phyloP scores from a whole-genome alignment of 441 rosid genomes.

The Gossypium trilobum region DNA sequence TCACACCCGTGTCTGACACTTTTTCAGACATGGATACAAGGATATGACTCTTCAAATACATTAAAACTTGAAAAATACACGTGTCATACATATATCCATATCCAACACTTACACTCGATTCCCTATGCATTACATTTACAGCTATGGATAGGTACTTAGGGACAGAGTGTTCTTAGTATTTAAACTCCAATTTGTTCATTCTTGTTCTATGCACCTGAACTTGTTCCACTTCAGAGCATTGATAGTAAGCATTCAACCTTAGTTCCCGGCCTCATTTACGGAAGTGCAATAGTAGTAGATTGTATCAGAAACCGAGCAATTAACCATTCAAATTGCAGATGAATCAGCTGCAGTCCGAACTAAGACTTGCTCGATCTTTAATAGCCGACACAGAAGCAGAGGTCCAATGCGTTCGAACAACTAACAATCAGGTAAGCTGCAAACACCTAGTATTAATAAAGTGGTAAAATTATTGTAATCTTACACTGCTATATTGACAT shows the following conservation, averaged over 20 bases:
- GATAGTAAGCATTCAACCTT: not conserved
- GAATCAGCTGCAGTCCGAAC: constrained; percentile 89
- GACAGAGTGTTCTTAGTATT: not conserved
- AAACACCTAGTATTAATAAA: not conserved
- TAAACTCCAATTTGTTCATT: not conserved
- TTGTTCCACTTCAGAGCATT: not conserved
- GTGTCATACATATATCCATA: not conserved
- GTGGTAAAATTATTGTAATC: not conserved
- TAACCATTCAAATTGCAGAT: constrained; percentile 37
- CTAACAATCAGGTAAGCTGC: constrained; percentile 64
- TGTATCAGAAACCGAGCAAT: constrained; percentile 11
- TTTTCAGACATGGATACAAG: not conserved
- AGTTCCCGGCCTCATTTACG: not conserved
- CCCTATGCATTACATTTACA: not conserved
- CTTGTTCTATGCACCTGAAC: not conserved
- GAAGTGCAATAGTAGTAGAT: not conserved
- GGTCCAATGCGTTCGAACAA: constrained; percentile 59
- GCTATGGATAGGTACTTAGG: not conserved
- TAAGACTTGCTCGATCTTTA: constrained; percentile 76
- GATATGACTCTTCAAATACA: not conserved
- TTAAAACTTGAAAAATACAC: not conserved
- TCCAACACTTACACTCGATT: not conserved
- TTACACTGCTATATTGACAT: not conserved
- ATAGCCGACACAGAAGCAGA: constrained; percentile 86
- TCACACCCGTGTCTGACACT: not conserved